These are phyloP conservation scores for Pestalotiopsis sp. DNA, from an alignment of 2,329 filamentous ascomycete genomes.

Conservation along the genomic window DNA sequence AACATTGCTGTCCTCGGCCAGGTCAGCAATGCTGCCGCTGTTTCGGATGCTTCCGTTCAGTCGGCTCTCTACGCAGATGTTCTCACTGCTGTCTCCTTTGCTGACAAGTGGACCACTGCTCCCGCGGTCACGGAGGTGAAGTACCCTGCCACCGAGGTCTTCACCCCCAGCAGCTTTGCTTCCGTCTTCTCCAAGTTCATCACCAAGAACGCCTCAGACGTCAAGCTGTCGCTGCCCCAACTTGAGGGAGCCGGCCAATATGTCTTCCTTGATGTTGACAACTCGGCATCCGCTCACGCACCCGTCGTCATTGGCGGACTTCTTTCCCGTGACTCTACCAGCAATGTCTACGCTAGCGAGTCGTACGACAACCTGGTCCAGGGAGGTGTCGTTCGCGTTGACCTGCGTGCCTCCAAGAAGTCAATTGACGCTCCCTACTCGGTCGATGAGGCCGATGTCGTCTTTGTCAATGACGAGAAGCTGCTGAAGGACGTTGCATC, in stretches of 20 bases:
- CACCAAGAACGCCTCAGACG: slow-evolving; percentile 52
- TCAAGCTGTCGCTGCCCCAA: slow-evolving; percentile 39
- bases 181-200: slow-evolving; percentile 52
- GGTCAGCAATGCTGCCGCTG: slow-evolving; percentile 72
- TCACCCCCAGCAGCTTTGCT: slow-evolving; percentile 59
- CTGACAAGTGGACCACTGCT: slow-evolving; percentile 62
- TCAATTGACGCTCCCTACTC: slow-evolving; percentile 84
- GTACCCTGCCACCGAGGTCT: slow-evolving; percentile 70
- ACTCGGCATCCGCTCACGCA: slow-evolving; percentile 67
- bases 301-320: slow-evolving; percentile 61
- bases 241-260: slow-evolving; percentile 74
- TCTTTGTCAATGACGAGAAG: slow-evolving; percentile 77
- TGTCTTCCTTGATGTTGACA: slow-evolving; percentile 90
- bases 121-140: slow-evolving; percentile 82
- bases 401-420: slow-evolving; percentile 82
- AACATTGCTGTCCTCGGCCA: slow-evolving; percentile 88
- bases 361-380: slow-evolving; percentile 66
- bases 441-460: slow-evolving; percentile 76
- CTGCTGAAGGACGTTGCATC: slow-evolving; percentile 80
- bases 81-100: slow-evolving; percentile 81
- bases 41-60: slow-evolving; percentile 74
- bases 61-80: slow-evolving; percentile 94
- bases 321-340: slow-evolving; percentile 73
- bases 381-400: slow-evolving; percentile 82
- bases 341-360: slow-evolving; percentile 63